Conservation (phyloP, 352 stramenopile species). For the Nothophytophthora sp. region DNA sequence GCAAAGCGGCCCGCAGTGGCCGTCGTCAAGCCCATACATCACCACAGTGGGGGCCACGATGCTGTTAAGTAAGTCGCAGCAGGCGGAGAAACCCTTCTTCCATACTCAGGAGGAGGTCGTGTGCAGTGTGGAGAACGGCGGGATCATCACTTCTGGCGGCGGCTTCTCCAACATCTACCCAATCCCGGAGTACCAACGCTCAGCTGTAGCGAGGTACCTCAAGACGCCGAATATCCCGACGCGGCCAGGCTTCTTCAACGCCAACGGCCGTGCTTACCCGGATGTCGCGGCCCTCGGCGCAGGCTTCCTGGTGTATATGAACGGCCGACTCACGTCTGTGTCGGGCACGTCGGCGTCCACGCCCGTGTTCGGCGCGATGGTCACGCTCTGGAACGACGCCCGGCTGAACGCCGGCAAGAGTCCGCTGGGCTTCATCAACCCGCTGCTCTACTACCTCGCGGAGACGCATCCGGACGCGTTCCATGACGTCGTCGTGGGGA, state of each 20-base stretch:
- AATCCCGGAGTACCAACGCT: constrained; percentile 76
- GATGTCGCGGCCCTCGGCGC: constrained; percentile 84
- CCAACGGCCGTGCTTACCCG: constrained; percentile 84
- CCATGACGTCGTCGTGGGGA: constrained; percentile 86
- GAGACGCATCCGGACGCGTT: constrained; percentile 63
- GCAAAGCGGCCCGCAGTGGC: constrained; percentile 73
- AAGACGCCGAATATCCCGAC: constrained; percentile 45
- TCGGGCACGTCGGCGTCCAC: constrained; percentile 89
- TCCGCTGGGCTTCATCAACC: constrained; percentile 87
- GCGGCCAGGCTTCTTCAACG: constrained; percentile 72
- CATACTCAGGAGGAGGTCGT: constrained; percentile 74
- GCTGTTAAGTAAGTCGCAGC: constrained; percentile 25
- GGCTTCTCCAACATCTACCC: constrained; percentile 88
- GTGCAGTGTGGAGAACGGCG: constrained; percentile 67
- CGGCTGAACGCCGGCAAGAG: constrained; percentile 79
- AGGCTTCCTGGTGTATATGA: constrained; percentile 67
- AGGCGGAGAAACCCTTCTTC: constrained; percentile 57
- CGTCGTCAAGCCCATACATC: constrained; percentile 87
- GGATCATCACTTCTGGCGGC: constrained; percentile 84
- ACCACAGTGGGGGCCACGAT: constrained; percentile 92
- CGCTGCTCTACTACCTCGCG: constrained; percentile 79
- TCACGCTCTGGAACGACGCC: constrained; percentile 88
- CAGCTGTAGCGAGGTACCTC: constrained; percentile 69
- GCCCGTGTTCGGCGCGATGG: constrained; percentile 82
- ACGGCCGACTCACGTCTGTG: constrained; percentile 43